Evolutionary conservation across 495 filamentous ascomycete genomes (phyloP).

Genomic region (Daldinia childiae): DNA sequence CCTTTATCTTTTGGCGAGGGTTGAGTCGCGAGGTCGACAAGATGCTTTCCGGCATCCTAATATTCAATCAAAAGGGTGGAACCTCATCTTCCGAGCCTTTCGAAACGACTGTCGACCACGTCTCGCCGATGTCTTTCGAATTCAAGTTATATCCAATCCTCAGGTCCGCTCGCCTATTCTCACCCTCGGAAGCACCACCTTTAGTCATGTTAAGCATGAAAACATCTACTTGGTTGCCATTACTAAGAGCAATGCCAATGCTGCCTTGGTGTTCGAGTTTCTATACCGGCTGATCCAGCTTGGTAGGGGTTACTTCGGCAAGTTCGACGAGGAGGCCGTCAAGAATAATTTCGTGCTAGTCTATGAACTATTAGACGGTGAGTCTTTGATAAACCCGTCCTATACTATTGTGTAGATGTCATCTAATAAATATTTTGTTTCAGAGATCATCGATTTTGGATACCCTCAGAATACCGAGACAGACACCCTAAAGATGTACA

Average conservation of each 20-base stretch:
- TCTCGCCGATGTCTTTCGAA: slow-evolving; percentile 98
- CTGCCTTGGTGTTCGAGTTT: slow-evolving; percentile 97
- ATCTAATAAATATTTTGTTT: slow-evolving; percentile 12
- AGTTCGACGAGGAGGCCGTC: slow-evolving; percentile 98
- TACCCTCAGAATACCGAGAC: slow-evolving; percentile 99
- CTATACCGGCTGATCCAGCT: slow-evolving; percentile 90
- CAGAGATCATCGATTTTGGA: slow-evolving; percentile 98
- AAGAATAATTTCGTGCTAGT: slow-evolving; percentile 99
- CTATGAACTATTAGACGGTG: slow-evolving; percentile 97
- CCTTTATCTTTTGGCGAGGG: slow-evolving; percentile 16
- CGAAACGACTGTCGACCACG: slow-evolving; percentile 96
- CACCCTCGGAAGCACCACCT: slow-evolving; percentile 96
- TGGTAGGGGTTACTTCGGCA: slow-evolving; percentile 96
- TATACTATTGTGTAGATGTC: not conserved
- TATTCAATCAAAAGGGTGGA: slow-evolving; percentile 99
- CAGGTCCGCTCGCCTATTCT: slow-evolving; percentile 98
- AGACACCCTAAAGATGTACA: slow-evolving; percentile 99
- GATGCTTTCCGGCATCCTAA: slow-evolving; percentile 95
- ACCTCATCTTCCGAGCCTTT: slow-evolving; percentile 98
- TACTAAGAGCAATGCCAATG: slow-evolving; percentile 99
- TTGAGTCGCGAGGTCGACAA: slow-evolving; percentile 48
- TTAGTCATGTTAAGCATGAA: slow-evolving; percentile 99
- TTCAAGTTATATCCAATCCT: slow-evolving; percentile 98
- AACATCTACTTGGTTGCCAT: slow-evolving; percentile 99
- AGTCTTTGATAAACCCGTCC: slow-evolving; percentile 27